These are phyloP conservation scores for Gynandropsis gynandra DNA, from an alignment of 345 rosid genomes.

Conservation along the genomic window DNA sequence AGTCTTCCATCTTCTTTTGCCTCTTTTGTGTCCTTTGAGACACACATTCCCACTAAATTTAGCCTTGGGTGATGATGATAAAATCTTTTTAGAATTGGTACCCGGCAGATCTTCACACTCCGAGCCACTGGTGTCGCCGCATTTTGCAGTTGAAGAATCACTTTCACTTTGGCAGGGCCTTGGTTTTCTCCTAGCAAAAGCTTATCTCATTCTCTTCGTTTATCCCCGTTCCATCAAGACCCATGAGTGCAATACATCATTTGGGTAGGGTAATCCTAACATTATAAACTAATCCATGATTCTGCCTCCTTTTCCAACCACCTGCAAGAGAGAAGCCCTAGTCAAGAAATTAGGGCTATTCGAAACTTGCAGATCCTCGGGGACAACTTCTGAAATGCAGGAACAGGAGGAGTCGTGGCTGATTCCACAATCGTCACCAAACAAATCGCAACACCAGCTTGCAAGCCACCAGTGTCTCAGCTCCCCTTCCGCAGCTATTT, in stretches of 20 bases:
- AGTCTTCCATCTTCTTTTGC: too few species aligned
- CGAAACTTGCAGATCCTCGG: slow-evolving; percentile 77
- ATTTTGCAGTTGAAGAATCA: slow-evolving; percentile 65
- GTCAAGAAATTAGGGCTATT: slow-evolving; percentile 71
- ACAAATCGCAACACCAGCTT: slow-evolving; percentile 82
- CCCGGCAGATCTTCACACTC: slow-evolving; percentile 46
- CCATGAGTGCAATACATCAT: too few species aligned
- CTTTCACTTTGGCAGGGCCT: slow-evolving; percentile 65
- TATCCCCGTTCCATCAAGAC: too few species aligned
- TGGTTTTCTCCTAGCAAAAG: slow-evolving; percentile 35
- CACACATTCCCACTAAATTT: too few species aligned
- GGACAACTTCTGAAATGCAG: slow-evolving; percentile 69
- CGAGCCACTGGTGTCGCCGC: slow-evolving; percentile 65
- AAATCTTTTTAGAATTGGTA: too few species aligned
- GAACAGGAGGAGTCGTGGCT: slow-evolving; percentile 45
- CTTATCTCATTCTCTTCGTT: too few species aligned
- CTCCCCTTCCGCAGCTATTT: slow-evolving; percentile 18
- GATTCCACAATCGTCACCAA: slow-evolving; percentile 85
- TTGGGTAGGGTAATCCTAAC: too few species aligned
- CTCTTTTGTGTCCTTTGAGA: too few species aligned
- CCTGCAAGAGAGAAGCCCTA: slow-evolving; percentile 66
- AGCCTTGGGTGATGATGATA: too few species aligned
- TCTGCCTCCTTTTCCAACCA: too few species aligned
- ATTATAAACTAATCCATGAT: too few species aligned
- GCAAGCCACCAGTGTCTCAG: slow-evolving; percentile 57